A percentile compares a stretch with the other conserved stretches of the same genome.
These are phyloP conservation scores for Pouteria glomerata DNA, from an alignment of 148 eudicot genomes.

Conservation along the genomic window DNA sequence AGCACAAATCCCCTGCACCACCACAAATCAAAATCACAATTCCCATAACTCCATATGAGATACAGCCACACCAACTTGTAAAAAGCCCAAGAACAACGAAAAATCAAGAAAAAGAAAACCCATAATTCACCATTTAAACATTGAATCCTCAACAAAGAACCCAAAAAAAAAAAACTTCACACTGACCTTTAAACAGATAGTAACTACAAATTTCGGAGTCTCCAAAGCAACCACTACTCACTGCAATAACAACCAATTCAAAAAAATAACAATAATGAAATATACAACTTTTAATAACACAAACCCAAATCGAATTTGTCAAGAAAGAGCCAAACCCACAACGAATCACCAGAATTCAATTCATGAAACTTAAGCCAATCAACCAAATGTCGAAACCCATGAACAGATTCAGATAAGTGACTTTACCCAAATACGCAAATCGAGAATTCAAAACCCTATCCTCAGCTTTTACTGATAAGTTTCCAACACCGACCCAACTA, in stretches of 20 bases:
- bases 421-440: not conserved
- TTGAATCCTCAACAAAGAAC: not conserved
- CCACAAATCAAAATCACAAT: conserved; percentile 6
- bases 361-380: not conserved
- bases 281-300: not conserved
- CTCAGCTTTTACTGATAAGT: not conserved
- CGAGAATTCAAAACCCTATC: not conserved
- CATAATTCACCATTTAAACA: not conserved
- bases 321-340: not conserved
- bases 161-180: not conserved
- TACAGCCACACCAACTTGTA: not conserved
- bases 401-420: not conserved
- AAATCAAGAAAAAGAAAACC: not conserved
- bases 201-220: not conserved
- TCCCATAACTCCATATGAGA: not conserved
- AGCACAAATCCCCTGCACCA: conserved; percentile 13
- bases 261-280: too few species aligned
- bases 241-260: conserved; percentile 1
- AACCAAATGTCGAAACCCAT: not conserved
- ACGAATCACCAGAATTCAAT: conserved; percentile 3
- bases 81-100: not conserved
- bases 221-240: conserved; percentile 2
- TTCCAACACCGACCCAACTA: conserved; percentile 5
- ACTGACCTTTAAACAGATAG: conserved; percentile 1
- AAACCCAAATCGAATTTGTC: not conserved